Conservation (phyloP, 768 basidiomycete species). For the Sporobolomyces phaffii region DNA sequence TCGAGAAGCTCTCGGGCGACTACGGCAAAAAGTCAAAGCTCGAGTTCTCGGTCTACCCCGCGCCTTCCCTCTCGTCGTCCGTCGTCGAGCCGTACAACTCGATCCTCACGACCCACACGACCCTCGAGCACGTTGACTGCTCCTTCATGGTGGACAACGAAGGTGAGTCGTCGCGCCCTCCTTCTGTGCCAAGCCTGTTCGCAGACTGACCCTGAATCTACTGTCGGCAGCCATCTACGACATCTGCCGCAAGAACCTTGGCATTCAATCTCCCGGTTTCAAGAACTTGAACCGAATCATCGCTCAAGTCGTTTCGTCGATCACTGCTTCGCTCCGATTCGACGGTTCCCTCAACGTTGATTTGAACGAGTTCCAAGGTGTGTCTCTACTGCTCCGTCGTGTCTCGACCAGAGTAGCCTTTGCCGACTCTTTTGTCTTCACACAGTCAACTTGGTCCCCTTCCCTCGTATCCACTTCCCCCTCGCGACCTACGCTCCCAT, state of each 20-base stretch:
- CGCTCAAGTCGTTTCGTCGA: slow-evolving; percentile 95
- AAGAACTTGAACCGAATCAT: slow-evolving; percentile 92
- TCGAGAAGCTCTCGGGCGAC: slow-evolving; percentile 94
- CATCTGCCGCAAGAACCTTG: slow-evolving; percentile 94
- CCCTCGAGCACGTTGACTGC: slow-evolving; percentile 99
- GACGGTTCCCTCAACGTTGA: slow-evolving; percentile 97
- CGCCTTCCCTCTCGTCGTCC: slow-evolving; percentile 51
- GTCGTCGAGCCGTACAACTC: slow-evolving; percentile 98
- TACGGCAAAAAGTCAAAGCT: slow-evolving; percentile 99
- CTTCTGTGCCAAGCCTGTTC: background rate
- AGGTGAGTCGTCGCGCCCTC: slow-evolving; percentile 46
- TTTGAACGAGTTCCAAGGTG: slow-evolving; percentile 95
- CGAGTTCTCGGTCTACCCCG: slow-evolving; percentile 59
- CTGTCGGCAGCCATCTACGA: slow-evolving; percentile 70
- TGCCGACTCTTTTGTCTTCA: slow-evolving; percentile 58
- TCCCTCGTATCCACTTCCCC: slow-evolving; percentile 78
- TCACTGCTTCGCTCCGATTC: slow-evolving; percentile 94
- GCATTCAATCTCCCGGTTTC: slow-evolving; percentile 78
- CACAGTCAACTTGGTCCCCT: slow-evolving; percentile 96
- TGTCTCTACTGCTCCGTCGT: too few relatives aligned
- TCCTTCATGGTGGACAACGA: slow-evolving; percentile 99
- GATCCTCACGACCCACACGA: slow-evolving; percentile 88
- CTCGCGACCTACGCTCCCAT: slow-evolving; percentile 92
- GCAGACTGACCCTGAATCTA: background rate
- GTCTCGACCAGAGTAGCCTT: background rate